Evolutionary conservation across 176 grass and related monocot genomes (phyloP).

Genomic region (barley (Hordeum vulgare)): DNA sequence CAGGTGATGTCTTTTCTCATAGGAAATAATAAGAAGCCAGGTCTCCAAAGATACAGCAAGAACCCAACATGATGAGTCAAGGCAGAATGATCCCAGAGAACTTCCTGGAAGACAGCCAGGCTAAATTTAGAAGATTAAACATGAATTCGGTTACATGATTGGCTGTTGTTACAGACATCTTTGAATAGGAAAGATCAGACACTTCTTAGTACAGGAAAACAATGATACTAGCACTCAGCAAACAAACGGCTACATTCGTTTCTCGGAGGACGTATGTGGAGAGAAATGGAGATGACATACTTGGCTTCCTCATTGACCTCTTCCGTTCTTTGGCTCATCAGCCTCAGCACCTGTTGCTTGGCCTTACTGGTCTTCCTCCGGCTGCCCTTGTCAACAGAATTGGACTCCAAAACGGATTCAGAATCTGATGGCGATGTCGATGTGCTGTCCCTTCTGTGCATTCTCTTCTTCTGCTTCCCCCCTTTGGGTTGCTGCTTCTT

Average conservation of each 20-base stretch:
- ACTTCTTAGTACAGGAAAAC: not conserved
- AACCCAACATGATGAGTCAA: not conserved
- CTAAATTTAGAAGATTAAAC: not conserved
- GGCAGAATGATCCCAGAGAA: not conserved
- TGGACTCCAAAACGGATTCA: constrained; percentile 38
- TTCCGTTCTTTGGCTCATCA: not conserved
- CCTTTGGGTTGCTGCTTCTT: constrained; percentile 41
- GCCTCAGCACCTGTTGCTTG: constrained; percentile 18
- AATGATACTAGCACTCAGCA: not conserved
- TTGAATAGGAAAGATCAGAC: not conserved
- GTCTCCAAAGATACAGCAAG: not conserved
- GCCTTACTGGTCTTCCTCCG: constrained; percentile 42
- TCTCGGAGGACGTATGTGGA: not conserved
- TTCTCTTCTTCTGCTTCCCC: constrained; percentile 58
- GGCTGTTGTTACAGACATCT: not conserved
- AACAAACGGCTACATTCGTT: not conserved
- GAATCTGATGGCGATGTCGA: constrained; percentile 50
- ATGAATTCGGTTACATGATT: constrained; percentile 10
- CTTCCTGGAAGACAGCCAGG: not conserved
- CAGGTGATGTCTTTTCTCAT: constrained; percentile 1
- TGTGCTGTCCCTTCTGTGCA: constrained; percentile 33
- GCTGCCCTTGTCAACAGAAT: constrained; percentile 59
- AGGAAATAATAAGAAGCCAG: not conserved
- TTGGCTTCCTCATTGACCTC: not conserved
- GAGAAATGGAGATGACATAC: constrained; percentile 4